A percentile compares a stretch with the other conserved stretches of the same genome.
Evolutionary conservation across 495 filamentous ascomycete genomes (phyloP).

Genomic region (Penicillium arizonense): DNA sequence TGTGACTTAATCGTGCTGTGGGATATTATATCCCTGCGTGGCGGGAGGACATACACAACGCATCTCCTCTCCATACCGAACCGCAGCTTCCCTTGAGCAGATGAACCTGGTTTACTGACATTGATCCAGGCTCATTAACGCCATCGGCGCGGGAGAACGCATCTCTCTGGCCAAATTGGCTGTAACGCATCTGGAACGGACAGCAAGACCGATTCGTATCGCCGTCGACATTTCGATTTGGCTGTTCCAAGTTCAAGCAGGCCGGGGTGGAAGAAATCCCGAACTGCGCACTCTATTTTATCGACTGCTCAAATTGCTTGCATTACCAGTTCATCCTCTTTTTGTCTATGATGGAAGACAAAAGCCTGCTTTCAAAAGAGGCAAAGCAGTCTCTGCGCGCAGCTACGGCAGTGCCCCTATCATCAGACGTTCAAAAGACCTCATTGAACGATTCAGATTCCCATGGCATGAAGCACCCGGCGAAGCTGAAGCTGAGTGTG

Average conservation of each 20-base stretch:
- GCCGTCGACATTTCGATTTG: conserved; percentile 97
- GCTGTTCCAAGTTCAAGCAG: conserved; percentile 90
- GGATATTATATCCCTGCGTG: conserved; percentile 9
- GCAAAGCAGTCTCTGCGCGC: conserved; percentile 43
- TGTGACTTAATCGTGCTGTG: conserved; percentile 1
- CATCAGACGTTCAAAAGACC: conserved; percentile 64
- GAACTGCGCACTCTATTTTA: conserved; percentile 92
- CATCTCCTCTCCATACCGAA: not conserved
- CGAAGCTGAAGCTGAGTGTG: conserved; percentile 97
- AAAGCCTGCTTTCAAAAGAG: conserved; percentile 89
- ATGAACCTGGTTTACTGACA: conserved; percentile 14
- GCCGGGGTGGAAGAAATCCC: conserved; percentile 84
- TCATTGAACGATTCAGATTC: conserved; percentile 84
- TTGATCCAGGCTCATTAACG: conserved; percentile 71
- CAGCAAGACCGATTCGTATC: conserved; percentile 72
- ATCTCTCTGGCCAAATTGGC: conserved; percentile 83
- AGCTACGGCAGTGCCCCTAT: conserved; percentile 50
- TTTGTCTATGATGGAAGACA: conserved; percentile 95
- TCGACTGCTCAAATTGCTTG: conserved; percentile 78
- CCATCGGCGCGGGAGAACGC: conserved; percentile 79
- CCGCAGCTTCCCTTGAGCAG: not conserved
- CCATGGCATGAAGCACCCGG: conserved; percentile 84
- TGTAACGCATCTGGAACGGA: conserved; percentile 67
- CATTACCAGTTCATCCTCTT: conserved; percentile 78
- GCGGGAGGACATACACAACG: not conserved